Conservation (phyloP, 2,329 filamentous ascomycete genomes). For the Penicillium oxalicum region DNA sequence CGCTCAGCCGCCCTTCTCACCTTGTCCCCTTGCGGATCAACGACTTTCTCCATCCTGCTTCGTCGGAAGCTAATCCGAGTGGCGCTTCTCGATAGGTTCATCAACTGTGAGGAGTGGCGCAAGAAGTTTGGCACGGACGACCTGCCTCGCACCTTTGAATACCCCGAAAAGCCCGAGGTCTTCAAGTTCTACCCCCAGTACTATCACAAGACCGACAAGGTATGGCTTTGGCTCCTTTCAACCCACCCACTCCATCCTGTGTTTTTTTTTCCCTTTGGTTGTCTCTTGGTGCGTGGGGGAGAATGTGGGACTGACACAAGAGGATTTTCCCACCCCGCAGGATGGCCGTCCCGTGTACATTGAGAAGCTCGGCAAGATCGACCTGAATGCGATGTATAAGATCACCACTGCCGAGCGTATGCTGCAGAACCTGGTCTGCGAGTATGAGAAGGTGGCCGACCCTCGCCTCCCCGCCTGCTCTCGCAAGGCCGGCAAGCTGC, state of each 20-base stretch:
- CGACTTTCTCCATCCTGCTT: no score
- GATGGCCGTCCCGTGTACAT: slow-evolving; percentile 97
- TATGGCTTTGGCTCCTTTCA: slow-evolving; percentile 24
- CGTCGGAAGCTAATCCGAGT: no score
- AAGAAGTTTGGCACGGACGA: slow-evolving; percentile 79
- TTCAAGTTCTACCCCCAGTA: slow-evolving; percentile 95
- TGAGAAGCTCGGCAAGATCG: slow-evolving; percentile 89
- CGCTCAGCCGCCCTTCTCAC: no score
- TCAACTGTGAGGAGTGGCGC: slow-evolving; percentile 86
- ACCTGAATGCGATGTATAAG: slow-evolving; percentile 83
- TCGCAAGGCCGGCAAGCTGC: slow-evolving; percentile 78
- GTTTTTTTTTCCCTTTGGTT: not conserved
- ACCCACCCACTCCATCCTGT: no score
- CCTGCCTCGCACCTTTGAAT: slow-evolving; percentile 73
- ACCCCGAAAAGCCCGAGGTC: slow-evolving; percentile 75
- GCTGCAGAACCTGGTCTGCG: slow-evolving; percentile 90
- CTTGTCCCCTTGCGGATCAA: no score
- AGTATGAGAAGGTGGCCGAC: slow-evolving; percentile 95
- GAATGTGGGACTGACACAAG: not conserved
- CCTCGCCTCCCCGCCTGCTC: slow-evolving; percentile 92
- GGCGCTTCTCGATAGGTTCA: slow-evolving; percentile 58
- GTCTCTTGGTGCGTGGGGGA: not conserved
- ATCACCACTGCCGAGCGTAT: slow-evolving; percentile 91
- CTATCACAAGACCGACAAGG: slow-evolving; percentile 75
- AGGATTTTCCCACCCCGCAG: slow-evolving; percentile 41